Evolutionary conservation across 2,329 filamentous ascomycete species (phyloP).

Genomic region (Nothopassalora personata): DNA sequence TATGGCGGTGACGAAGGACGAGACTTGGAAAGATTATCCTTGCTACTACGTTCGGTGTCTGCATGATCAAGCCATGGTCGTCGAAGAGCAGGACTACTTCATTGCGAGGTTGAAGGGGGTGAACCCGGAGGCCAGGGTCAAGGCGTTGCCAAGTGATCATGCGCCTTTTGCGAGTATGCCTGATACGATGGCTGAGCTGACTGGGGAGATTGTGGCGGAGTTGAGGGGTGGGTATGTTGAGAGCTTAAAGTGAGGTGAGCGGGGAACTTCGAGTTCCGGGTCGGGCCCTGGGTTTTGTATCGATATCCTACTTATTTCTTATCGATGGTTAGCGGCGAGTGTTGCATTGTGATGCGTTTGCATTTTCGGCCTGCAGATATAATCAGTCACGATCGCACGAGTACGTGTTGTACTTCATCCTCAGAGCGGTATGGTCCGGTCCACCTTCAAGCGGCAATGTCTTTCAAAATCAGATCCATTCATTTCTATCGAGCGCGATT

Average conservation of each 20-base stretch:
- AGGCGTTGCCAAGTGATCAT: constrained; percentile 12
- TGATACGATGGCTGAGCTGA: constrained; percentile 5
- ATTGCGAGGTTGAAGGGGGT: neutral
- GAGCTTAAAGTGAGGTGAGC: neutral
- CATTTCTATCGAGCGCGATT: constrained; percentile 21
- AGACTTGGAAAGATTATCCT: constrained; percentile 8
- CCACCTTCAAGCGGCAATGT: neutral
- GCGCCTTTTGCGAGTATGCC: constrained; percentile 12
- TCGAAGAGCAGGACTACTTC: constrained; percentile 15
- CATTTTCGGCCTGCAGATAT: neutral
- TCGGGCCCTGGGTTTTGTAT: neutral
- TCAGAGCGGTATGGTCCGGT: too few species aligned
- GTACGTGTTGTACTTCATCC: neutral
- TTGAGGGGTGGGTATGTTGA: neutral
- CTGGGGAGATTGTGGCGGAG: constrained; percentile 8
- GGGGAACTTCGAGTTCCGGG: neutral
- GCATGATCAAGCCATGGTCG: constrained; percentile 13
- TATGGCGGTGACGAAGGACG: constrained; percentile 4
- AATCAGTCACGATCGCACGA: neutral
- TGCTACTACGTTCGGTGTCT: constrained; percentile 14
- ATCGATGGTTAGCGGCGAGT: neutral
- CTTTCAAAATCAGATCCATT: constrained; percentile 7
- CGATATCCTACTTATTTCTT: neutral
- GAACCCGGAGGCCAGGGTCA: constrained; percentile 1
- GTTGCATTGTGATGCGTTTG: constrained; percentile 4